phyloP scores from a whole-genome alignment of 208 protist genomes.

The Kentomonas sorsogonicus region DNA sequence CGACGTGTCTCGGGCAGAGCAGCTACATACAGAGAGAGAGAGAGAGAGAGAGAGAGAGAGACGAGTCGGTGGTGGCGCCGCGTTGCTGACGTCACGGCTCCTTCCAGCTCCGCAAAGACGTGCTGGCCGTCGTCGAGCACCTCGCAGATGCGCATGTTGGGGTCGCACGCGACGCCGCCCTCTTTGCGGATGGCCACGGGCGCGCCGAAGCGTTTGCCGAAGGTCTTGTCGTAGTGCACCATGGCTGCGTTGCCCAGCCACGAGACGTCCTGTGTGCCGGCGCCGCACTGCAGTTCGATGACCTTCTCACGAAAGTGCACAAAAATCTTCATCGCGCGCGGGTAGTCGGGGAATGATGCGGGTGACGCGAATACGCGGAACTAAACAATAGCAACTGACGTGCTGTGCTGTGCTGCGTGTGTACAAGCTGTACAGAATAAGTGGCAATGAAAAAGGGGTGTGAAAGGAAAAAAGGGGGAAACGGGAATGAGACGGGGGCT shows the following conservation, averaged over 20 bases:
- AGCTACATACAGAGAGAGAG: too few species aligned
- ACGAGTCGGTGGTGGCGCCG: neutral
- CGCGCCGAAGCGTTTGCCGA: slow-evolving; percentile 59
- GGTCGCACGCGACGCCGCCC: slow-evolving; percentile 72
- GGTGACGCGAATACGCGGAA: too few species aligned
- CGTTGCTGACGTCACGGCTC: slow-evolving; percentile 1
- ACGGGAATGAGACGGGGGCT: neutral
- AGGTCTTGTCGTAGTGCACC: slow-evolving; percentile 81
- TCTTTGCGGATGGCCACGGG: slow-evolving; percentile 75
- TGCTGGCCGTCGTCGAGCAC: slow-evolving; percentile 79
- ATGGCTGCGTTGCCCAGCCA: slow-evolving; percentile 87
- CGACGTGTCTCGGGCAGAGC: too few species aligned
- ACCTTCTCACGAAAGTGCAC: slow-evolving; percentile 85
- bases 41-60: too few species aligned
- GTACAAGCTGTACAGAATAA: too few species aligned
- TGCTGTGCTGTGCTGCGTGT: too few species aligned
- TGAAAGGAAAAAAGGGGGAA: neutral
- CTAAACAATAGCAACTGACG: too few species aligned
- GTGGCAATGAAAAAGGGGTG: neutral
- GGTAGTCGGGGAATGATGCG: too few species aligned
- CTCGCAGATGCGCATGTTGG: slow-evolving; percentile 59
- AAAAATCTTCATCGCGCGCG: slow-evolving; percentile 83
- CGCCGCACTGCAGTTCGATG: slow-evolving; percentile 76
- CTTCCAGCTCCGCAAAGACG: slow-evolving; percentile 42
- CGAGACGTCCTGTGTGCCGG: slow-evolving; percentile 73